These are phyloP conservation scores for Nicotiana noctiflora DNA, from an alignment of 257 asterid genomes.

Conservation along the genomic window DNA sequence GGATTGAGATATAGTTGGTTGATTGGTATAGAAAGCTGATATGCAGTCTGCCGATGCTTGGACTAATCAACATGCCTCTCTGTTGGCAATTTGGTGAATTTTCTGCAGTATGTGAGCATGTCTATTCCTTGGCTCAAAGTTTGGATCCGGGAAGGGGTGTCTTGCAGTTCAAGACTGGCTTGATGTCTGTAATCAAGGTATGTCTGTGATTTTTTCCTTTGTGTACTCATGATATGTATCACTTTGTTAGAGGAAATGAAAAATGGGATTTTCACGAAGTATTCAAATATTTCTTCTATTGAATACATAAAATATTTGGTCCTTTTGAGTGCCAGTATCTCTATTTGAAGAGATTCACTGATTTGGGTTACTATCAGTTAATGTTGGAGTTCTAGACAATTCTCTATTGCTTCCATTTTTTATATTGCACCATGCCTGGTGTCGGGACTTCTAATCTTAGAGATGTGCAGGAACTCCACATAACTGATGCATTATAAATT, in stretches of 20 bases:
- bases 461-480: constrained; percentile 6
- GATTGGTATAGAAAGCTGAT: constrained; percentile 1
- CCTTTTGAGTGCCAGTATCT: neutral
- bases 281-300: neutral
- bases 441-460: neutral
- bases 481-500: neutral
- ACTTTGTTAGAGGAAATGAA: neutral
- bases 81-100: constrained; percentile 9
- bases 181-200: constrained; percentile 99
- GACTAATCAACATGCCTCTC: neutral
- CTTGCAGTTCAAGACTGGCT: constrained; percentile 94
- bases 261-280: neutral
- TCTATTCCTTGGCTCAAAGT: constrained; percentile 92
- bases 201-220: neutral
- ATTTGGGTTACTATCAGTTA: neutral
- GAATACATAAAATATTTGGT: neutral
- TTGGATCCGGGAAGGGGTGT: constrained; percentile 99
- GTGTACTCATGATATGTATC: constrained; percentile 1
- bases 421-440: neutral
- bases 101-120: constrained; percentile 92
- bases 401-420: neutral
- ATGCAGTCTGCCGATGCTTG: neutral
- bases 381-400: neutral
- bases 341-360: neutral
- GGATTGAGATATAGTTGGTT: neutral